Evolutionary conservation across 1,139 yeast genomes (phyloP).

Genomic region (Lodderomyces oxycetoniae): DNA sequence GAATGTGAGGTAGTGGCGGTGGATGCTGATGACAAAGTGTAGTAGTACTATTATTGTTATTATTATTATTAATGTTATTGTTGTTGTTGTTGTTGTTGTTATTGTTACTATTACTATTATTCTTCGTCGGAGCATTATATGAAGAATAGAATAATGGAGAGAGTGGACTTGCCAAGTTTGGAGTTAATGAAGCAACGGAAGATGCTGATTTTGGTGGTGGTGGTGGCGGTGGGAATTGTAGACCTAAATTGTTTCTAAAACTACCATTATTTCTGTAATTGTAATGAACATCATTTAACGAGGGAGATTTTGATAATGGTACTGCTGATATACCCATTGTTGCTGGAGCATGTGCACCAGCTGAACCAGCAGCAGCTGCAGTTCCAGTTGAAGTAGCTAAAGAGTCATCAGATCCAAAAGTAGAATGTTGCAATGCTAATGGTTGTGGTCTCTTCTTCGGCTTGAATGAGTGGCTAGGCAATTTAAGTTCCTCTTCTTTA

Average conservation of each 20-base stretch:
- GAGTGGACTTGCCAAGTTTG: conserved; percentile 37
- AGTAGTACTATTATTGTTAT: too few species aligned
- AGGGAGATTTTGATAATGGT: not conserved
- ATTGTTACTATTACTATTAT: not conserved
- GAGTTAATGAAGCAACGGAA: conserved; percentile 23
- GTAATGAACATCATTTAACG: not conserved
- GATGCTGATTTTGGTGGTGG: conserved; percentile 15
- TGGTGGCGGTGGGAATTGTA: not conserved
- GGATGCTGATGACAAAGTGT: not conserved
- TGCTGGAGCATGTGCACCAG: too few species aligned
- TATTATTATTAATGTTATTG: conserved; percentile 1
- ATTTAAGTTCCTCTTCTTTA: not conserved
- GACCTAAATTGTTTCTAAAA: too few species aligned
- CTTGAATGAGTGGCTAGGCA: conserved; percentile 19
- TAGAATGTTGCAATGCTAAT: conserved; percentile 34
- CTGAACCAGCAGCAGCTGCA: too few species aligned
- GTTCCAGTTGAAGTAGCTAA: not conserved
- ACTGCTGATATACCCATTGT: too few species aligned
- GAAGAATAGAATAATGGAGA: conserved; percentile 41
- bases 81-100: conserved; percentile 3
- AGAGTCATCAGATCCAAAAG: conserved; percentile 15
- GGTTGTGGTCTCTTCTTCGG: conserved; percentile 45
- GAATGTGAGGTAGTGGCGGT: too few species aligned
- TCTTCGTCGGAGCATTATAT: conserved; percentile 29
- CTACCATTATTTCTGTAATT: not conserved